Percentiles rank a stretch among this genome's conserved stretches.
phyloP scores from a whole-genome alignment of 805 yeast species.

The Candida argentea region DNA sequence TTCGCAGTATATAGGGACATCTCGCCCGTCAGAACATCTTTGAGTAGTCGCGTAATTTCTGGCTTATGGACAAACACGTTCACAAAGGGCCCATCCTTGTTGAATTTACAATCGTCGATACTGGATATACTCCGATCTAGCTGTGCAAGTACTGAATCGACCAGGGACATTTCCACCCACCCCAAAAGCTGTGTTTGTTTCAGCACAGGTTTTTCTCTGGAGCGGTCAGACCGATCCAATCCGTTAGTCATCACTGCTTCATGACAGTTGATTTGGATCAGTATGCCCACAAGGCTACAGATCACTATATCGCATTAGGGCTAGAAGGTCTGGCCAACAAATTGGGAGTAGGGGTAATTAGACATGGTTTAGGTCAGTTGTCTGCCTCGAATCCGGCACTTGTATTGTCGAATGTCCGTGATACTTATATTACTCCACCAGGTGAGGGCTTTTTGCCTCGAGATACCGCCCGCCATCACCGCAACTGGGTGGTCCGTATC shows the following conservation, averaged over 20 bases:
- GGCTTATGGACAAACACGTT: conserved; percentile 48
- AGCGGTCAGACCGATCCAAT: not conserved
- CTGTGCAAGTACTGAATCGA: too few species aligned
- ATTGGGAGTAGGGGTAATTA: conserved; percentile 86
- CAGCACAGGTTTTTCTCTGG: conserved; percentile 1
- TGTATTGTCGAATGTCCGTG: conserved; percentile 83
- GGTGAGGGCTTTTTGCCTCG: conserved; percentile 97
- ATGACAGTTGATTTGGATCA: conserved; percentile 38
- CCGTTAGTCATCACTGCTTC: too few species aligned
- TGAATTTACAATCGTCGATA: too few species aligned
- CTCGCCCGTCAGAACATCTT: conserved; percentile 49
- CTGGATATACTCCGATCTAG: too few species aligned
- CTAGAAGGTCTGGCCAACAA: conserved; percentile 97
- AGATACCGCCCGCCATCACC: conserved; percentile 93
- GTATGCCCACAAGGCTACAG: conserved; percentile 31
- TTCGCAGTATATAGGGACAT: conserved; percentile 42
- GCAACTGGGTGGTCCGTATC: conserved; percentile 85
- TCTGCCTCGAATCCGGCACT: conserved; percentile 53
- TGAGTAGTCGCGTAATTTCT: conserved; percentile 43
- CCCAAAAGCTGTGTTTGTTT: too few species aligned
- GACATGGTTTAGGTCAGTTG: conserved; percentile 56
- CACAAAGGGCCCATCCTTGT: conserved; percentile 53
- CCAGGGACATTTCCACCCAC: too few species aligned
- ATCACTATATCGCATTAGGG: conserved; percentile 68
- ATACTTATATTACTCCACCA: conserved; percentile 92